phyloP scores from a whole-genome alignment of 257 asterid species.

The Penstemon eatonii region DNA sequence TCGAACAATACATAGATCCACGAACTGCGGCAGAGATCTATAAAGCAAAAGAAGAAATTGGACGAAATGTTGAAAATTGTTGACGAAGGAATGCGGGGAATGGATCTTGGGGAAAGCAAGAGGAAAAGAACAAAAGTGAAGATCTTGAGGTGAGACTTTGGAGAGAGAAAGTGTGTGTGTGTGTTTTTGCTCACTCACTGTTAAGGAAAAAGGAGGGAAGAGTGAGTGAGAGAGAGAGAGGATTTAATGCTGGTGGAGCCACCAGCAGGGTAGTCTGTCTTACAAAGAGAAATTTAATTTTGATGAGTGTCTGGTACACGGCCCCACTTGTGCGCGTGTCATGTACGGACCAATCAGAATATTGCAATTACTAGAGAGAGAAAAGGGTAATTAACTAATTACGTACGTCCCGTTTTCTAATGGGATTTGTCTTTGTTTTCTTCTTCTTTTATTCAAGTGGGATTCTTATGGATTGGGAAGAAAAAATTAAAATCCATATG shows the following conservation, averaged over 20 bases:
- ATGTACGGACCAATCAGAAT: conserved; percentile 24
- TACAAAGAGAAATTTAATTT: background rate
- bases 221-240: conserved; percentile 19
- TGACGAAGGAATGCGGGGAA: conserved; percentile 7
- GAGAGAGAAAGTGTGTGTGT: background rate
- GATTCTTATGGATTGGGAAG: too few species aligned
- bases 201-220: conserved; percentile 23
- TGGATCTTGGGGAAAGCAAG: conserved; percentile 12
- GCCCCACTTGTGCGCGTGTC: conserved; percentile 24
- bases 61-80: background rate
- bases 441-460: too few species aligned
- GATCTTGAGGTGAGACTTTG: conserved; percentile 19
- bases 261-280: conserved; percentile 29
- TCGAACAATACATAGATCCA: conserved; percentile 45
- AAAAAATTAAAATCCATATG: too few species aligned
- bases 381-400: too few species aligned
- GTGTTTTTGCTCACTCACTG: background rate
- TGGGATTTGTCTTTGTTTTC: too few species aligned
- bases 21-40: conserved; percentile 41
- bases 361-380: too few species aligned
- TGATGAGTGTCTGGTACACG: conserved; percentile 22
- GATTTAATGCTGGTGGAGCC: conserved; percentile 41
- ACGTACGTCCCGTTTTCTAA: too few species aligned
- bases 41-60: too few species aligned
- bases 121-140: conserved; percentile 1